Conservation (phyloP, 108 stramenopile genomes). For the Skeletonema marinoi region DNA sequence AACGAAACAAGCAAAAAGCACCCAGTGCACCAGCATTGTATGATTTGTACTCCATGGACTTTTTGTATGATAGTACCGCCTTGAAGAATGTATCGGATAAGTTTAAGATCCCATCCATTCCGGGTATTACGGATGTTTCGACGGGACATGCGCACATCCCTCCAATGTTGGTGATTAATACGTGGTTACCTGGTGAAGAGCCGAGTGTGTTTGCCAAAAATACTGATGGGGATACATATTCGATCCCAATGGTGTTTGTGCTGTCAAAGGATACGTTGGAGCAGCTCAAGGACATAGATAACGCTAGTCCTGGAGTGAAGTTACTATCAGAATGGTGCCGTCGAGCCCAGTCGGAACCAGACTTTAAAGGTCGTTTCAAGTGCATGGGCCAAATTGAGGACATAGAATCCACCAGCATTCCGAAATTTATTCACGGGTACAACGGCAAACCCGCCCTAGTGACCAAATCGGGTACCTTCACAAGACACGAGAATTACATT, state of each 20-base stretch:
- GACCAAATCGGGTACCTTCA: constrained; percentile 57
- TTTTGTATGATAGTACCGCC: constrained; percentile 27
- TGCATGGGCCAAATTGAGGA: constrained; percentile 55
- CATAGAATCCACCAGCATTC: constrained; percentile 50
- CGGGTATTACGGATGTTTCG: constrained; percentile 49
- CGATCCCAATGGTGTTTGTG: constrained; percentile 53
- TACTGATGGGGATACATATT: constrained; percentile 38
- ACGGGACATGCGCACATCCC: constrained; percentile 56
- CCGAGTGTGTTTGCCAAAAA: constrained; percentile 44
- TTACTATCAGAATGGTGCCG: constrained; percentile 62
- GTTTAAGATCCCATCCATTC: constrained; percentile 44
- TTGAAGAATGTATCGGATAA: constrained; percentile 37
- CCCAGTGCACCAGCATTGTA: constrained; percentile 51
- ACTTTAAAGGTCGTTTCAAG: constrained; percentile 65
- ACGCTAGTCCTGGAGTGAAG: constrained; percentile 60
- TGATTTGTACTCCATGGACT: constrained; percentile 49
- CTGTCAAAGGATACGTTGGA: constrained; percentile 53
- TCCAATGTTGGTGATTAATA: constrained; percentile 53
- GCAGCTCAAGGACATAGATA: constrained; percentile 57
- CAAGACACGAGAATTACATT: constrained; percentile 49
- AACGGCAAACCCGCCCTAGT: constrained; percentile 70
- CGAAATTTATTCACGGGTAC: constrained; percentile 56
- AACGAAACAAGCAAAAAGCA: constrained; percentile 49
- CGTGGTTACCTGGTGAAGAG: constrained; percentile 51
- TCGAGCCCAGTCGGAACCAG: constrained; percentile 51